These are phyloP conservation scores for Candida takata DNA, from an alignment of 805 yeast species.

Conservation along the genomic window DNA sequence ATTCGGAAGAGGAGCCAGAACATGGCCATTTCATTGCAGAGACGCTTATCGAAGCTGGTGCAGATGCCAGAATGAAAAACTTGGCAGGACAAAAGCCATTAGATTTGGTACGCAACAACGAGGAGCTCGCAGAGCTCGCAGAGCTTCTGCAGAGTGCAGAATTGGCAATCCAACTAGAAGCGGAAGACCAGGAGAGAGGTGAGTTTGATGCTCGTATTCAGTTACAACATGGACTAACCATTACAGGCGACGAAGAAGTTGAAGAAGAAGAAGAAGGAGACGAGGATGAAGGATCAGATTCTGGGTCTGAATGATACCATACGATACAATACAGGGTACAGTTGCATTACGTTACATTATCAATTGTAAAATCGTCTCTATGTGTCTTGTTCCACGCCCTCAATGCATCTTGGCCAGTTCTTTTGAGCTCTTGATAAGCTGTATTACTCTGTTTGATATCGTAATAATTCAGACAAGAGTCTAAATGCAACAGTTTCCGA, in stretches of 20 bases:
- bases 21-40: conserved; percentile 75
- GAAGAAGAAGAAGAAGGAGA: conserved; percentile 29
- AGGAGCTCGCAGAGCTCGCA: conserved; percentile 39
- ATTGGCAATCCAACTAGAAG: conserved; percentile 45
- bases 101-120: conserved; percentile 55
- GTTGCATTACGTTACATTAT: neutral
- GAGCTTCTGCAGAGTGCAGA: conserved; percentile 78
- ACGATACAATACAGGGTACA: conserved; percentile 1
- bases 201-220: conserved; percentile 15
- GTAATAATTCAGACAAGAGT: conserved; percentile 20
- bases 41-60: conserved; percentile 84
- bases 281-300: conserved; percentile 19
- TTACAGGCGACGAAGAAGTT: conserved; percentile 23
- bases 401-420: conserved; percentile 24
- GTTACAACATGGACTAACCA: conserved; percentile 10
- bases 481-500: conserved; percentile 12
- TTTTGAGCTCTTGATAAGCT: conserved; percentile 27
- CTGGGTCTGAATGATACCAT: conserved; percentile 5
- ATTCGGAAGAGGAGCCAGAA: conserved; percentile 63
- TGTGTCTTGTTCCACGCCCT: conserved; percentile 42
- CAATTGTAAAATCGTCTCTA: conserved; percentile 38
- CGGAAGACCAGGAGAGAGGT: conserved; percentile 29
- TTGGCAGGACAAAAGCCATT: conserved; percentile 66
- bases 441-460: conserved; percentile 25
- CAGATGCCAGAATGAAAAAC: conserved; percentile 64